Evolutionary conservation across 1,284 basidiomycete species (phyloP).

Genomic region (Ustilago loliicola): DNA sequence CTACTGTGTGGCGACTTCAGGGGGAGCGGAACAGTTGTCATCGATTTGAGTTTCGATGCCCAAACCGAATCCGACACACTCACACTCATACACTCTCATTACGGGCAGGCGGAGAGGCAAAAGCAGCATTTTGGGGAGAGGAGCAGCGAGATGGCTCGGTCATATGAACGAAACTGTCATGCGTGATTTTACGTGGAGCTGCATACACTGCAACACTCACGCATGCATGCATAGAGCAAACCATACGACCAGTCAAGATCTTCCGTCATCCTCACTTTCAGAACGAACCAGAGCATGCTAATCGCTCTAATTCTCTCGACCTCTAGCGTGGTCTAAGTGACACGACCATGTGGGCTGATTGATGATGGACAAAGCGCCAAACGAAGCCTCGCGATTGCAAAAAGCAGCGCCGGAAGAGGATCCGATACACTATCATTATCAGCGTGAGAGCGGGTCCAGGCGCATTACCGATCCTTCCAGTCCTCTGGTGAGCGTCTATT

Average conservation of each 20-base stretch:
- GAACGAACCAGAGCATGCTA: too few species aligned
- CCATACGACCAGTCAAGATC: neutral
- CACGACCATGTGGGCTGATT: too few species aligned
- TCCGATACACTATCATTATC: too few species aligned
- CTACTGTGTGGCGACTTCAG: constrained; percentile 3
- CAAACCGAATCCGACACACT: neutral
- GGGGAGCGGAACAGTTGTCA: constrained; percentile 6
- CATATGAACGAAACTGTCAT: too few species aligned
- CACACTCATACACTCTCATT: neutral
- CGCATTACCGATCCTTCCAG: too few species aligned
- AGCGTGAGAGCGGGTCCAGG: too few species aligned
- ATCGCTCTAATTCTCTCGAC: neutral
- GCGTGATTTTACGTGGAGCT: neutral
- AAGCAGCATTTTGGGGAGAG: neutral
- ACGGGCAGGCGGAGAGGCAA: neutral
- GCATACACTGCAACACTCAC: constrained; percentile 13
- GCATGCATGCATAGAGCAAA: constrained; percentile 11
- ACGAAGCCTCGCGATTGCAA: too few species aligned
- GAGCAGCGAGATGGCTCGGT: neutral
- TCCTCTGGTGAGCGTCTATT: too few species aligned
- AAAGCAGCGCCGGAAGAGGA: too few species aligned
- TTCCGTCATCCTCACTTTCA: neutral
- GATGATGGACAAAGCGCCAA: too few species aligned
- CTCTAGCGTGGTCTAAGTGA: too few species aligned
- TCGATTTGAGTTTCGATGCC: constrained; percentile 6